Evolutionary conservation across 768 basidiomycete genomes (phyloP), one percentile per base, ranked within the genome.

Genomic region (Russula earlei): DNA sequence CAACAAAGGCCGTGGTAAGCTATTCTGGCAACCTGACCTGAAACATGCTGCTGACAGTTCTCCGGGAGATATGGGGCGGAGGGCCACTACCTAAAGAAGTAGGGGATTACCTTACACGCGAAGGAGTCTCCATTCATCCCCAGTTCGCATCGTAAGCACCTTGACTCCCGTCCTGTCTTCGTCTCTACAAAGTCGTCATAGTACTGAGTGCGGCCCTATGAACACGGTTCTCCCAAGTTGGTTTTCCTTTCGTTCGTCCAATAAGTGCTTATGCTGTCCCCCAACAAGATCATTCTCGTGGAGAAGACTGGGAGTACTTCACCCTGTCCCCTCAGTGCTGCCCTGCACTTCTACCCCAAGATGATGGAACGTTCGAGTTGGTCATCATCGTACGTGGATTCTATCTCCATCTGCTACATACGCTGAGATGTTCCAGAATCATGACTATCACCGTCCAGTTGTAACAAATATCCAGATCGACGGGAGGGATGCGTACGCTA

Each of bases 401-500:
- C 10, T 44, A 11, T 14, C 8, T 11, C n/a, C 12, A 20, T 19
- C 9, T 25, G 29, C 17, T 5, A 7, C 38, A 25, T 34, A 25
- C 34, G 15, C 44, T 60, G 22, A 55, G 14, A 44, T 15, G 3
- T 57, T 25, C 12, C 31, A 66, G 66, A 33, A 59, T 12, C 64
- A 64, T 24, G 63, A 66, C 15, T 31, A 40, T 4, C 62, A 62
- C 41, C 59, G 56, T 24, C 65, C 65, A 11, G 47, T 58, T 24
- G 54, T 63, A 34, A 47, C 69, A 45, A 78, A 78, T 59, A 48
- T 66, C 10, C 60, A 67, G 45, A 48, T 73, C 1, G 61, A 70
- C 1, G 77, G 75, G 2, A 59, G 62, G 17, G 65, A 67, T 20
- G 75, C 71, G 14, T 77, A 75, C 44, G 67, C 74, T 2, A 77